Percentiles rank a stretch among this genome's conserved stretches.
Evolutionary conservation across 2,329 filamentous ascomycete genomes (phyloP).

Genomic region (Hymenoscyphus scutula): DNA sequence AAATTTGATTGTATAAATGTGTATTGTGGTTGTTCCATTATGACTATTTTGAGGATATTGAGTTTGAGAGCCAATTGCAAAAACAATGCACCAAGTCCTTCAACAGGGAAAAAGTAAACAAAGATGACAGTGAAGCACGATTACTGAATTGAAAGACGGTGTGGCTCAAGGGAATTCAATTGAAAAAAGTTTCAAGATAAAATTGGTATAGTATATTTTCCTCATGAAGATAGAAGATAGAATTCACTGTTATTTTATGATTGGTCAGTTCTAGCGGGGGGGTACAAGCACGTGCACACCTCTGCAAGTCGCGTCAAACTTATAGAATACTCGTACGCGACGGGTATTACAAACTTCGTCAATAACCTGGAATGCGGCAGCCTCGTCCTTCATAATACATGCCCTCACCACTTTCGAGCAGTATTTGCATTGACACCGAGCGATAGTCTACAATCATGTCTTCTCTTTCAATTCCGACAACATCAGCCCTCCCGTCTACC

Average conservation of each 20-base stretch:
- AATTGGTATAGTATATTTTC: too few species aligned
- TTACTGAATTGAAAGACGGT: too few species aligned
- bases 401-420: background rate
- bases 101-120: too few species aligned
- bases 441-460: constrained; percentile 15
- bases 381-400: background rate
- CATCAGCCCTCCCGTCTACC: constrained; percentile 67
- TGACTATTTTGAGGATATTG: too few species aligned
- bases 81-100: too few species aligned
- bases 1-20: too few species aligned
- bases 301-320: background rate
- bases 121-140: too few species aligned
- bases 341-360: background rate
- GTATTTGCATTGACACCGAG: background rate
- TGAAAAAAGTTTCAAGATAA: too few species aligned
- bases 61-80: too few species aligned
- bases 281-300: background rate
- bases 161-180: too few species aligned
- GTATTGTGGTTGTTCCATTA: too few species aligned
- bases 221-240: too few species aligned
- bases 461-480: constrained; percentile 64
- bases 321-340: background rate
- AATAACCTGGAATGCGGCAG: background rate
- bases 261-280: background rate
- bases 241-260: background rate